Conservation (phyloP, 2,329 filamentous ascomycete species). For the Aureobasidium melanogenum region DNA sequence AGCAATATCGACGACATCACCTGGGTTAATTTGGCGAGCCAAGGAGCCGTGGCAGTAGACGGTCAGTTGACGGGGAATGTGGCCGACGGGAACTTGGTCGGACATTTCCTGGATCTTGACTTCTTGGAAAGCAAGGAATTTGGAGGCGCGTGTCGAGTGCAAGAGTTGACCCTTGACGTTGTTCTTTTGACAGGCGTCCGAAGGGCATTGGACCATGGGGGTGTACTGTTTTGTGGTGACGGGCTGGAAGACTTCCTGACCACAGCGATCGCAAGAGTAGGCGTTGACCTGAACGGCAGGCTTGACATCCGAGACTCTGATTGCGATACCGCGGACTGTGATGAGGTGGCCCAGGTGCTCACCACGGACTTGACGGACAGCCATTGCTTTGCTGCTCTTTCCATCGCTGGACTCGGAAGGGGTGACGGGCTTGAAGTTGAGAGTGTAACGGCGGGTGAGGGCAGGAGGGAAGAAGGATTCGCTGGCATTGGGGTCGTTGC, state of each 20-base stretch:
- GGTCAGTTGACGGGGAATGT: conserved; percentile 87
- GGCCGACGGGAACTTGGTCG: conserved; percentile 96
- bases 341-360: conserved; percentile 91
- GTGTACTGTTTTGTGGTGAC: conserved; percentile 85
- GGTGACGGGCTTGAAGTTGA: conserved; percentile 91
- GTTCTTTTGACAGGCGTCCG: conserved; percentile 80
- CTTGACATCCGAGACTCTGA: conserved; percentile 94
- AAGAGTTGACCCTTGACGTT: conserved; percentile 90
- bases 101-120: conserved; percentile 98
- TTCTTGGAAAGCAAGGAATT: conserved; percentile 96
- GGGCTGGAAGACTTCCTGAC: conserved; percentile 95
- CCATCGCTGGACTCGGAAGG: conserved; percentile 57
- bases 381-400: conserved; percentile 53
- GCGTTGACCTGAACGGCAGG: conserved; percentile 95
- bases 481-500: conserved; percentile 48
- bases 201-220: conserved; percentile 78
- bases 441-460: conserved; percentile 84
- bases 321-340: conserved; percentile 88
- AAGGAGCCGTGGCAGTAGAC: conserved; percentile 81
- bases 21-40: conserved; percentile 80
- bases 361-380: conserved; percentile 87
- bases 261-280: conserved; percentile 94
- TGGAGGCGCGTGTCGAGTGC: conserved; percentile 83
- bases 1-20: conserved; percentile 86
- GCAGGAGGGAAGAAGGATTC: conserved; percentile 83